phyloP scores from a whole-genome alignment of 169 alveolate species.

The Perkinsus chesapeaki region DNA sequence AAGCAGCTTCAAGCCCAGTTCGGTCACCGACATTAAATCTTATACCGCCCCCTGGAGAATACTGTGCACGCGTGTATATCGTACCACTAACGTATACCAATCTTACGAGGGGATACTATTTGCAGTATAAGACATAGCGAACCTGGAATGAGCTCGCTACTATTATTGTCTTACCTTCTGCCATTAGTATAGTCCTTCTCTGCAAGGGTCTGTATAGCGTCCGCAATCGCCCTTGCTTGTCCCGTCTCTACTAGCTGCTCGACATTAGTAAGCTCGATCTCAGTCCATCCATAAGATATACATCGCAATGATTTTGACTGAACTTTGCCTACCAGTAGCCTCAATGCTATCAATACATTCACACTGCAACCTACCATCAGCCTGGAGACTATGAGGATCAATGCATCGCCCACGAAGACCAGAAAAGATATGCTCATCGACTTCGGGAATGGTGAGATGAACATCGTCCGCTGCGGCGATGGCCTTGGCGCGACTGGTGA shows the following conservation, averaged over 20 bases:
- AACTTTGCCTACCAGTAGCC: conserved; percentile 27
- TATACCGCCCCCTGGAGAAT: too few species aligned
- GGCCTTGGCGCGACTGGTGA: conserved; percentile 31
- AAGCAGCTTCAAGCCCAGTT: too few species aligned
- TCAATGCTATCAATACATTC: too few species aligned
- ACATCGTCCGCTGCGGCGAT: conserved; percentile 10
- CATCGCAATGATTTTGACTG: conserved; percentile 19
- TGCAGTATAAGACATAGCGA: too few species aligned
- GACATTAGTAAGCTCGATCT: conserved; percentile 34
- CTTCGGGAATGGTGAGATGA: background rate
- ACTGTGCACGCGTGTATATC: too few species aligned
- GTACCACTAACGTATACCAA: too few species aligned
- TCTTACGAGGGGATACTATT: too few species aligned
- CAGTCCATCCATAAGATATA: conserved; percentile 21
- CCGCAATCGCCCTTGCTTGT: conserved; percentile 31
- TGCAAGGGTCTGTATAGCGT: conserved; percentile 17
- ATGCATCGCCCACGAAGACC: background rate
- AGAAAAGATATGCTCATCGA: background rate
- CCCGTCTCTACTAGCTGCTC: conserved; percentile 42
- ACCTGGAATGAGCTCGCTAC: too few species aligned
- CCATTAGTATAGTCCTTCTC: background rate
- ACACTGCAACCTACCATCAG: background rate
- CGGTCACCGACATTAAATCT: too few species aligned
- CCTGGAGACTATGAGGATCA: background rate
- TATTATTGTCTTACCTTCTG: background rate